Conservation (phyloP, 768 basidiomycete species). For the Tricholoma hemisulphureum region DNA sequence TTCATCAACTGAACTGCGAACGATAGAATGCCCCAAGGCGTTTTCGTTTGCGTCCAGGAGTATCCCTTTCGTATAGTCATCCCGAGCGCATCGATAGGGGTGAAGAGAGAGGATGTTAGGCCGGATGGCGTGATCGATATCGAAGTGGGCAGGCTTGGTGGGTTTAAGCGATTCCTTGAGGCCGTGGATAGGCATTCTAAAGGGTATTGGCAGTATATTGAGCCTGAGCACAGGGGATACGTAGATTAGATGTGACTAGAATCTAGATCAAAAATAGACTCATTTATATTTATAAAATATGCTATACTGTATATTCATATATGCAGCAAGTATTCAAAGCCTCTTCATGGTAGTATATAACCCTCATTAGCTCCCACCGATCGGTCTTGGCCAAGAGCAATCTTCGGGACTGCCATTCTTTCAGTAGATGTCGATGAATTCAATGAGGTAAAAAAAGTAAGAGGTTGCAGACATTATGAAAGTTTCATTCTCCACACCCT, state of each 20-base stretch:
- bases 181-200: conserved; percentile 62
- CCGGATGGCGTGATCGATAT: conserved; percentile 81
- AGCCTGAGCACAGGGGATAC: background rate
- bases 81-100: conserved; percentile 94
- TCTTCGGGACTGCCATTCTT: too few relatives aligned
- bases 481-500: conserved; percentile 70
- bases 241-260: conserved; percentile 7
- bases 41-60: conserved; percentile 99
- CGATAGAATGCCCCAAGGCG: conserved; percentile 83
- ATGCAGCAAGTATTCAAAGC: too few relatives aligned
- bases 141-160: conserved; percentile 73
- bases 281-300: too few relatives aligned
- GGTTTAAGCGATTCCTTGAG: conserved; percentile 44
- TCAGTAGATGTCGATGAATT: too few relatives aligned
- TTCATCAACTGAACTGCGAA: conserved; percentile 21
- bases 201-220: background rate
- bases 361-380: too few relatives aligned
- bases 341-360: too few relatives aligned
- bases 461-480: background rate
- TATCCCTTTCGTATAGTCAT: conserved; percentile 90
- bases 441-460: too few relatives aligned
- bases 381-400: too few relatives aligned
- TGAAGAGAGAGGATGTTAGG: conserved; percentile 89
- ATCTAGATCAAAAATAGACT: too few relatives aligned
- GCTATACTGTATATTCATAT: too few relatives aligned